phyloP scores from a whole-genome alignment of 2,329 filamentous ascomycete species.

The Aspergillus sp. region DNA sequence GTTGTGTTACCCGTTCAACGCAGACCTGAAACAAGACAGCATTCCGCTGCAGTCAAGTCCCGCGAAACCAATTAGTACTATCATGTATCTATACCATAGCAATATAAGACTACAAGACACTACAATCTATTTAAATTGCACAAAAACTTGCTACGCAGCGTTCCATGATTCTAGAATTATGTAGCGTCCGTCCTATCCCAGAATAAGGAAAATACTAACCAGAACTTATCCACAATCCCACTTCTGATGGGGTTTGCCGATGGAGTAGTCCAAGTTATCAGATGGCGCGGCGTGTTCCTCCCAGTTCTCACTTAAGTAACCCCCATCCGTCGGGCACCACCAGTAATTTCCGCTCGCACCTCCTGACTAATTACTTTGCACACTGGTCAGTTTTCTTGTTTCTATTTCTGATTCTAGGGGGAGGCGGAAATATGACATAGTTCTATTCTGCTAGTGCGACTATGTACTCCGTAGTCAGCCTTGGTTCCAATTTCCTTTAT shows the following conservation, averaged over 20 bases:
- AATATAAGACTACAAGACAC: too few relatives aligned
- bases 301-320: not conserved
- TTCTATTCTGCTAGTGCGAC: too few relatives aligned
- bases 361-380: not conserved
- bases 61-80: too few relatives aligned
- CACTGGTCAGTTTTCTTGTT: not conserved
- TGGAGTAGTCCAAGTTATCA: not conserved
- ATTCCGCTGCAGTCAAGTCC: too few relatives aligned
- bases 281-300: not conserved
- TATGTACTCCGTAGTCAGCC: too few relatives aligned
- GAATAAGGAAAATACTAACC: not conserved
- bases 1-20: too few relatives aligned
- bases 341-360: not conserved
- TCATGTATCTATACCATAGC: too few relatives aligned
- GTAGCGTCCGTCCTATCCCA: not conserved
- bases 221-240: not conserved
- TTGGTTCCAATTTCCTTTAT: slow-evolving; percentile 12
- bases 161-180: not conserved
- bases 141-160: not conserved
- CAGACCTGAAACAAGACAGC: too few relatives aligned
- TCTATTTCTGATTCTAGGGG: not conserved
- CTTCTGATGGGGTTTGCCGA: not conserved
- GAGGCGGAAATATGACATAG: not conserved
- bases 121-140: too few relatives aligned
- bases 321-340: not conserved